phyloP scores from a whole-genome alignment of 306 rosid species.

The Glycine tomentella region DNA sequence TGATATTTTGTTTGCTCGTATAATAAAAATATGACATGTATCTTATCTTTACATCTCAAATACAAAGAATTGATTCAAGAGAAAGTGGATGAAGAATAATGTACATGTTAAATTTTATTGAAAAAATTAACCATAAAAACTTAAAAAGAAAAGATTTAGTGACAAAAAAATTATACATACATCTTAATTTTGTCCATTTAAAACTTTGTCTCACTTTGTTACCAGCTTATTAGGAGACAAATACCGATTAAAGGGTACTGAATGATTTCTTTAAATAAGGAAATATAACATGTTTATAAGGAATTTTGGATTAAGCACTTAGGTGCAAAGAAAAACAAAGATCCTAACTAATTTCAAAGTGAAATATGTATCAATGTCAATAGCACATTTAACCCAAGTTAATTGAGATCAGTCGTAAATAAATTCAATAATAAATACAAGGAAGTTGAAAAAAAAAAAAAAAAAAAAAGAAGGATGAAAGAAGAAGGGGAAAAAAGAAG shows the following conservation, averaged over 20 bases:
- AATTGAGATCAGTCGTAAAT: too few relatives aligned
- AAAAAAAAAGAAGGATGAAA: too few relatives aligned
- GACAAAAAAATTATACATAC: not conserved
- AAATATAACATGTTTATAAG: not conserved
- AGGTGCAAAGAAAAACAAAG: not conserved
- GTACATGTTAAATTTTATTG: too few relatives aligned
- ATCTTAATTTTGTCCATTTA: not conserved
- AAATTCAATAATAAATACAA: too few relatives aligned
- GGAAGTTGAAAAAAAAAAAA: too few relatives aligned
- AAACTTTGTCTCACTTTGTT: not conserved
- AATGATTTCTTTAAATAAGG: slow-evolving; percentile 6
- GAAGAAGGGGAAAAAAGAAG: too few relatives aligned
- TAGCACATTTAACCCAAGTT: too few relatives aligned
- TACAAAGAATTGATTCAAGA: not conserved
- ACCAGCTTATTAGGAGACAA: not conserved
- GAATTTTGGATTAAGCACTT: not conserved
- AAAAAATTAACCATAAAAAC: too few relatives aligned
- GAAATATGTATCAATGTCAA: too few relatives aligned
- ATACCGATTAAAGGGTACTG: not conserved
- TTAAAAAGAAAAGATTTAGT: too few relatives aligned
- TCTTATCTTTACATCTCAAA: not conserved
- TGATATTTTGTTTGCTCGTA: not conserved
- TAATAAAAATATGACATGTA: not conserved
- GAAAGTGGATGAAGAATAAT: not conserved
- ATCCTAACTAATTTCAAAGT: slow-evolving; percentile 7